Evolutionary conservation across 139 green algal species (phyloP).

Genomic region (Coelastrella sp.): DNA sequence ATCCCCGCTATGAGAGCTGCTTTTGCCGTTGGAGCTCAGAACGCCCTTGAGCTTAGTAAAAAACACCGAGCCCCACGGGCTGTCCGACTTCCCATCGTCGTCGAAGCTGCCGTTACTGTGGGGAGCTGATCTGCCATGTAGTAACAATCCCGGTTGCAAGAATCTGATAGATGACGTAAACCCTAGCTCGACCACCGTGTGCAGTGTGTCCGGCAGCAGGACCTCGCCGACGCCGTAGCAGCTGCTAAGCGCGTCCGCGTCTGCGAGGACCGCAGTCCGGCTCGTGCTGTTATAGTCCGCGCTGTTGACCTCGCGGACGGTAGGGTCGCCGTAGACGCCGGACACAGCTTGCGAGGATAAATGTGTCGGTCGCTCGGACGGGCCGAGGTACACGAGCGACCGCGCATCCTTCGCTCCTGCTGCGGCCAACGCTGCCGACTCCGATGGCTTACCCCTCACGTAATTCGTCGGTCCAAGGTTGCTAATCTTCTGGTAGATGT

Average conservation of each 20-base stretch:
- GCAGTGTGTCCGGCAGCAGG: constrained; percentile 42
- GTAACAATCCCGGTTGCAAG: constrained; percentile 86
- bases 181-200: constrained; percentile 81
- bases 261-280: constrained; percentile 74
- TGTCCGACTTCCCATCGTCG: not conserved
- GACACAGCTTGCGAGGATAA: constrained; percentile 8
- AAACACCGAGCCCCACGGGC: not conserved
- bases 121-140: constrained; percentile 62
- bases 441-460: constrained; percentile 60
- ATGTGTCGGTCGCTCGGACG: constrained; percentile 45
- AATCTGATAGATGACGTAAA: constrained; percentile 84
- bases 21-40: not conserved
- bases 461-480: constrained; percentile 20
- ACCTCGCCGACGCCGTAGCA: constrained; percentile 68
- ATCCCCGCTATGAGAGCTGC: not conserved
- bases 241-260: constrained; percentile 80
- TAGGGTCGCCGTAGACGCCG: constrained; percentile 38
- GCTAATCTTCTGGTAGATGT: not conserved
- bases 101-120: constrained; percentile 26
- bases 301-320: not conserved
- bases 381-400: constrained; percentile 55
- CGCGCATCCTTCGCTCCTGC: constrained; percentile 41
- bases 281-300: constrained; percentile 40
- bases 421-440: constrained; percentile 57
- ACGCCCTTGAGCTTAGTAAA: not conserved